Evolutionary conservation across 805 yeast species (phyloP).

Genomic region (Schizosaccharomyces cryophilus): DNA sequence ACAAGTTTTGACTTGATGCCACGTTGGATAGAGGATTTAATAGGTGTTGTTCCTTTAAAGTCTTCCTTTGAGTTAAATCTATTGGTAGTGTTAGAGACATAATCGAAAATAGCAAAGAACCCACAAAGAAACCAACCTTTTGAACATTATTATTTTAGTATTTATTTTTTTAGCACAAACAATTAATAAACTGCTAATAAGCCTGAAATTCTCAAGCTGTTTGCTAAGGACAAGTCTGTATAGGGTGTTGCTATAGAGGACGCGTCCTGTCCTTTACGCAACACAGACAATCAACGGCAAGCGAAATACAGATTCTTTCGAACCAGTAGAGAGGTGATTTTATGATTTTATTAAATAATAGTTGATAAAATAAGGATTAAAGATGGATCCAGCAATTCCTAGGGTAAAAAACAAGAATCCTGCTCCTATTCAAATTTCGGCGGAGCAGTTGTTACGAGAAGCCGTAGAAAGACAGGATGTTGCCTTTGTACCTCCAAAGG

Average conservation of each 20-base stretch:
- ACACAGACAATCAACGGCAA: too few species aligned
- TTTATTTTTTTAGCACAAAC: too few species aligned
- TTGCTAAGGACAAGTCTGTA: not conserved
- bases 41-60: constrained; percentile 69
- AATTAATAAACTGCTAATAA: too few species aligned
- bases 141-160: not conserved
- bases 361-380: not conserved
- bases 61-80: constrained; percentile 34
- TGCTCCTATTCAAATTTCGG: constrained; percentile 30
- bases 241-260: too few species aligned
- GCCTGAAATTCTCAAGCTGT: not conserved
- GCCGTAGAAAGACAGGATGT: constrained; percentile 28
- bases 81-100: not conserved
- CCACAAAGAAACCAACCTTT: not conserved
- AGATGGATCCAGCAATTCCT: constrained; percentile 10
- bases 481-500: constrained; percentile 18
- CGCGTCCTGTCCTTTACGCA: too few species aligned
- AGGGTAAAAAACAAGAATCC: constrained; percentile 19
- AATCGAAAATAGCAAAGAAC: not conserved
- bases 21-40: constrained; percentile 84
- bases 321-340: too few species aligned
- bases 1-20: constrained; percentile 56
- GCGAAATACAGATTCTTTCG: too few species aligned
- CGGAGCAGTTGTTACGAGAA: constrained; percentile 37
- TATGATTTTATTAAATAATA: too few species aligned